Evolutionary conservation across 805 yeast species (phyloP).

Genomic region (Wickerhamiella bombiphila): DNA sequence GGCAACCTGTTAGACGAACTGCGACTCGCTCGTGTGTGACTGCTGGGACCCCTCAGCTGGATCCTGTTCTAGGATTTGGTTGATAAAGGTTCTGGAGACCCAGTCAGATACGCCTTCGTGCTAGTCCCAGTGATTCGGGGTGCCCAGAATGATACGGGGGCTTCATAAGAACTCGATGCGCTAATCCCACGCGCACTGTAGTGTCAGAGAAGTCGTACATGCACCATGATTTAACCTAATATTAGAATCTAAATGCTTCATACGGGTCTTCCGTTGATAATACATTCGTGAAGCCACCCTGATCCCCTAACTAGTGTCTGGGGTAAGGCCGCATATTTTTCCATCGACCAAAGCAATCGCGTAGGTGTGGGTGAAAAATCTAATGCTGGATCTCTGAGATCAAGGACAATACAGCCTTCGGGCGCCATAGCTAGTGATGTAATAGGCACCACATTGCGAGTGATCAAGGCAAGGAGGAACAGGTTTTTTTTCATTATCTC

Average conservation of each 20-base stretch:
- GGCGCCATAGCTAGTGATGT: neutral
- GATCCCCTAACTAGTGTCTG: constrained; percentile 10
- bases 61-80: constrained; percentile 13
- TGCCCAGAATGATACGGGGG: constrained; percentile 18
- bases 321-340: constrained; percentile 9
- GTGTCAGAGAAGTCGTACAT: constrained; percentile 26
- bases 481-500: neutral
- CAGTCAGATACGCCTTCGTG: constrained; percentile 10
- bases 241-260: constrained; percentile 3
- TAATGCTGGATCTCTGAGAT: neutral
- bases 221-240: too few relatives aligned
- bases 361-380: neutral
- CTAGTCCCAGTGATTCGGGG: constrained; percentile 20
- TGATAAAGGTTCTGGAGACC: neutral
- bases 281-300: constrained; percentile 23
- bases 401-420: neutral
- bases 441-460: neutral
- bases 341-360: constrained; percentile 6
- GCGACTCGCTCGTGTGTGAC: constrained; percentile 7
- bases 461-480: neutral
- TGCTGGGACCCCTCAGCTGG: constrained; percentile 2
- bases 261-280: constrained; percentile 20
- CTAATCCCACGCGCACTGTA: constrained; percentile 14
- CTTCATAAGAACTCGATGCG: constrained; percentile 23
- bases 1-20: constrained; percentile 22